phyloP scores from a whole-genome alignment of 2,329 filamentous ascomycete genomes.

The Cadophora sp. region DNA sequence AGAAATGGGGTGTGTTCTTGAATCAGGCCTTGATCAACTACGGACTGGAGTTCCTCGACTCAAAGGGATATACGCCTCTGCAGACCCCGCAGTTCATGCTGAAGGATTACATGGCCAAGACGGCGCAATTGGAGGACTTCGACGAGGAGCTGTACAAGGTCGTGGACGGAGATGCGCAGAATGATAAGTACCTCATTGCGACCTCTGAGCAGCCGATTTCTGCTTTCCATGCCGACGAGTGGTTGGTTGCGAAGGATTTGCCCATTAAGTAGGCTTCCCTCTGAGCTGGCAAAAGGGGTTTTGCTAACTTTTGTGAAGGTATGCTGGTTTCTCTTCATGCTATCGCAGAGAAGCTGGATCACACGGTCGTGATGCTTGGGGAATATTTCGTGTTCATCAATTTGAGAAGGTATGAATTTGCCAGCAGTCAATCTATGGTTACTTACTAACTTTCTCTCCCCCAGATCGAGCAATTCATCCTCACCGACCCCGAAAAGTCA shows the following conservation, averaged over 20 bases:
- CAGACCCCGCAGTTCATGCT: conserved; percentile 95
- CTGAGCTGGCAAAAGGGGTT: too few species aligned
- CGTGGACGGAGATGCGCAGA: conserved; percentile 81
- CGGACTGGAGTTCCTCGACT: conserved; percentile 85
- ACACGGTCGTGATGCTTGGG: conserved; percentile 94
- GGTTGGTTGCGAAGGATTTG: conserved; percentile 83
- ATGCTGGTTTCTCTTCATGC: conserved; percentile 91
- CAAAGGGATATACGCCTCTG: conserved; percentile 81
- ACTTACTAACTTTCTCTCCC: conserved; percentile 39
- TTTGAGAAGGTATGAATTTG: conserved; percentile 78
- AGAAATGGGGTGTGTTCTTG: conserved; percentile 86
- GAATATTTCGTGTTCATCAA: conserved; percentile 96
- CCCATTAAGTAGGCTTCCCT: conserved; percentile 75
- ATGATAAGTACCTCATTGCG: conserved; percentile 81
- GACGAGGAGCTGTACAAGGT: conserved; percentile 99
- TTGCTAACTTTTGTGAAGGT: conserved; percentile 48
- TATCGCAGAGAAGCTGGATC: conserved; percentile 95
- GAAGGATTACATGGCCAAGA: conserved; percentile 96
- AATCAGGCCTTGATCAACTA: conserved; percentile 97
- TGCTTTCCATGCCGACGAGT: conserved; percentile 91
- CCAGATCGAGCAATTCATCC: conserved; percentile 77
- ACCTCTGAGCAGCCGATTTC: conserved; percentile 96
- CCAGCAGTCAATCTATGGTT: not conserved
- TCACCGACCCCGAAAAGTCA: conserved; percentile 85
- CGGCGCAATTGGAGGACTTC: conserved; percentile 94